Base-by-base conservation (phyloP, 371 early-diverging fungal species). In the Saksenaea vasiformis region DNA sequence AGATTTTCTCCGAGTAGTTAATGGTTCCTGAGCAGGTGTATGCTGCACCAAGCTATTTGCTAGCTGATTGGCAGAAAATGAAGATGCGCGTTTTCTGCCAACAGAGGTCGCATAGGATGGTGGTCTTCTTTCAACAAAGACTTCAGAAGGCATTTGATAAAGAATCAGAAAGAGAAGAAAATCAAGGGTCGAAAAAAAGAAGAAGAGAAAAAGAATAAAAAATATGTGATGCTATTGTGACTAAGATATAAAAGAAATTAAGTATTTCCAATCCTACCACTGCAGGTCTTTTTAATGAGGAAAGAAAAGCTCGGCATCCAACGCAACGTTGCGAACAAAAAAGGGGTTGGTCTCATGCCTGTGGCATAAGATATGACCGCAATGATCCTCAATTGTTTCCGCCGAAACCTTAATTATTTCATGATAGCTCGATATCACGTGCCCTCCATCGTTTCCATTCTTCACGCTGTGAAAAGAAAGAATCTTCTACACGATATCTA, bases 361-460 rank as follows among this genome's bases (percentile, higher is more conserved):
- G 43, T 41, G 43, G 43, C 19, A 47, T 47, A 47, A 47, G 51
- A 19, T 47, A 47, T 22, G 51, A 47, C 51, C 51, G 51, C 51
- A 47, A 47, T 47, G 51, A 47, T 47, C 51, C 51, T 47, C 51
- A 47, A 47, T 47, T 47, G 51, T 47, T 47, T 47, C 51, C 51
- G 51, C 51, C 51, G 51, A 47, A 47, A 47, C 51, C 51, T 47
- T 47, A 47, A 47, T 47, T 17, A 17, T 22, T 47, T 41, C 31
- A 31, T 47, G 17, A 9, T 8, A 22, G 17, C 11, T 47, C n/a
- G 10, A n/a, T 11, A 39, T 39, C 39, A 39, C 39, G 39, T 39
- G 39, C 31, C 31, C 2, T 31, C 4, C 7, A 31, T 31, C 31
- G 31, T n/a, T n/a, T n/a, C n/a, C n/a, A n/a, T n/a, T n/a, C n/a